Evolutionary conservation across 176 grass and related monocot species (phyloP), one percentile per base, ranked within the genome.

Genomic region (Rhynchospora pubera): DNA sequence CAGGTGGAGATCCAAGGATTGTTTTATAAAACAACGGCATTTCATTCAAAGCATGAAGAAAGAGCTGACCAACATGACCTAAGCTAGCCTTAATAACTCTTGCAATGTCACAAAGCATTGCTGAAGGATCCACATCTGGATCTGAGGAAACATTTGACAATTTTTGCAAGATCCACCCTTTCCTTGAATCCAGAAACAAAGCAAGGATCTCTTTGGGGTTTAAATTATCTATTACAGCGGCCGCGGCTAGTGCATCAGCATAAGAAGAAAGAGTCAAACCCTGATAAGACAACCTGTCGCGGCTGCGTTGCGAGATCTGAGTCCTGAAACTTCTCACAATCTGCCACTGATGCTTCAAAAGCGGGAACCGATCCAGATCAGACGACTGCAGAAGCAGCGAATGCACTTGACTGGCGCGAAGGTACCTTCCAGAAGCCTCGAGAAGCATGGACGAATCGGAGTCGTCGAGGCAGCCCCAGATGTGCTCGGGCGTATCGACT

Each of bases 401-500:
- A 81, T 99, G 89, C 65, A 99, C 96, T 55, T 83, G 84, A 73
- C 85, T 86, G 39, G 96, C 89, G 9, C 92, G 91, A 34, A 90
- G 86, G 83, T 95, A 95, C 59, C 96, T 91, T 21, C 96, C 89
- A 42, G 92, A 91, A 58, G 92, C 92, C 85, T 99, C 96, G 32
- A 91, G 93, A 59, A 99, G 91, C 77, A 93, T 68, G 13, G 92
- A 91, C 79, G 79, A 48, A 62, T 82, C 79, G 39, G 61, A 43
- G 9, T 99, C 93, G 62, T 99, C 97, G 8, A 99, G 90, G 39
- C 92, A 87, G 3, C 97, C 97, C 97, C 97, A 99, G 65, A 99
- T 99, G 89, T 95, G 92, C 86, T 99, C 96, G n/a, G 96, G 92
- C 5, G 96, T 95, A 88, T 99, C 96, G 15, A 99, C 92, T 10